phyloP scores from a whole-genome alignment of 176 grass and related monocot species.

The Carex cristatella region DNA sequence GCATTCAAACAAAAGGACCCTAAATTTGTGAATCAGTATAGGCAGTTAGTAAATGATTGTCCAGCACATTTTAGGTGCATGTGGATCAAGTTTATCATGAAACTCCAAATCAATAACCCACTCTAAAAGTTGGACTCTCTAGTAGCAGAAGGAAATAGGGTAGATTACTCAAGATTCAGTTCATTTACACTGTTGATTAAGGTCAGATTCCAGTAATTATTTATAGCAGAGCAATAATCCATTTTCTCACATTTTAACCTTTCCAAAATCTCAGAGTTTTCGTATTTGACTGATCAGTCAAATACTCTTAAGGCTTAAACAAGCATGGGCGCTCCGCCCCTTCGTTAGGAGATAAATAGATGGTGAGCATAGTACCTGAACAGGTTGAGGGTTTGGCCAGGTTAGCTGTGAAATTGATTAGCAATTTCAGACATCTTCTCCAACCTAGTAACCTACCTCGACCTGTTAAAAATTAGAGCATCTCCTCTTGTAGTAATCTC shows the following conservation, averaged over 20 bases:
- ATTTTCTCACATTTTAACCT: background rate
- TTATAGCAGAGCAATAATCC: background rate
- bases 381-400: no score
- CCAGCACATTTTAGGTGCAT: background rate
- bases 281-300: no score
- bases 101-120: background rate
- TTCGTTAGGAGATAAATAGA: no score
- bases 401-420: no score
- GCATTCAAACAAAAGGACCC: background rate
- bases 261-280: no score
- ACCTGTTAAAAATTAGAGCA: no score
- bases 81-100: background rate
- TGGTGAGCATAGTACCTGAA: no score
- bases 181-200: background rate
- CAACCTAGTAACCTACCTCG: no score
- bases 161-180: background rate
- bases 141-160: background rate
- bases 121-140: background rate
- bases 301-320: no score
- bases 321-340: no score
- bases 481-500: no score
- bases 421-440: no score
- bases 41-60: background rate
- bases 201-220: background rate
- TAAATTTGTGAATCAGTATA: background rate